Base-by-base conservation (phyloP, 2,329 filamentous ascomycete species). In the Ambrosiella xylebori region DNA sequence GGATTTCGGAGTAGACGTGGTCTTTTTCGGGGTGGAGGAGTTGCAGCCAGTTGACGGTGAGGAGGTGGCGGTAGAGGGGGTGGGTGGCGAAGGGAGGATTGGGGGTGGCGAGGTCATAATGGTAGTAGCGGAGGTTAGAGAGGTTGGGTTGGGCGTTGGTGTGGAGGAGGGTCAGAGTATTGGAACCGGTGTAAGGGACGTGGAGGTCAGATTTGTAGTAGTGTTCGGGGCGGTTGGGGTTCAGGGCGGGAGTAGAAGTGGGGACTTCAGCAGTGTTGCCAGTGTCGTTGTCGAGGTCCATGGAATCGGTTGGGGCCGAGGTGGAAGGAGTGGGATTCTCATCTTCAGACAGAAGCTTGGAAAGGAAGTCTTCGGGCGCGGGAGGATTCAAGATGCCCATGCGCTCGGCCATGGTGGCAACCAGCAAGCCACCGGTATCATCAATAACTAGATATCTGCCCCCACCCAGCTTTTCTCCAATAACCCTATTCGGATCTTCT, bases 1-100 rank as follows among this genome's bases (percentile, higher is more conserved):
- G 85, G 57, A 84, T 78, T 35, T 79, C 76, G 38, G 74, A 70
- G 70, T 95, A 95, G 3, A 85, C 80, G 0, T 79, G 76, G 68
- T 97, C 93, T 37, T 81, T 73, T 40, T 79, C 72, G 0, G 93
- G 93, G 27, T 85, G 77, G 13, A 96, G 73, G 4, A 98, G 80
- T 70, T 97, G 91, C 1, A 98, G 79, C 90, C 91, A 98, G 36
- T 88, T 91, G 37, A 97, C 74, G 4, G 85, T 81, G 65, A 91
- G 84, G 56, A 98, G 80, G 67, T 93, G 84, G 13, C 79, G 84
- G 68, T 85, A 79, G 9, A 98, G 80, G 0, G 93, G 91, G 67
- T 97, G 93, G 27, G 81, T 74, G 12, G 78, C 74, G 57, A 75
- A 68, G 51, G 65, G 75, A 9, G 70, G 78, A 63, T 76, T 77